These are phyloP conservation scores for Lippia alba DNA, from an alignment of 305 asterid species.

Conservation along the genomic window DNA sequence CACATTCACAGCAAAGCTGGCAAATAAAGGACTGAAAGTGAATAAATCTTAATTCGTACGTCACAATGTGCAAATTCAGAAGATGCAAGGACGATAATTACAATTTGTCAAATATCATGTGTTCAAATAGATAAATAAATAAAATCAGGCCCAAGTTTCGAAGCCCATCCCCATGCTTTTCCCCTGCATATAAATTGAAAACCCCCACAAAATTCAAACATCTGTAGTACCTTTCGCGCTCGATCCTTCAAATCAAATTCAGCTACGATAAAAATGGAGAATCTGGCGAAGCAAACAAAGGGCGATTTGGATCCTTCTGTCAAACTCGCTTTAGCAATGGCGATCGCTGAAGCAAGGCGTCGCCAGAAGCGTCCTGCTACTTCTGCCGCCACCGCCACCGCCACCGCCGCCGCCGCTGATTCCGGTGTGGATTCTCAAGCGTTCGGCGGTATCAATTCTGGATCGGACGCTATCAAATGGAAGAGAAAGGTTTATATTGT, in stretches of 20 bases:
- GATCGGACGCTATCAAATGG: slow-evolving; percentile 69
- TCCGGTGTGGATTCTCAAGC: slow-evolving; percentile 34
- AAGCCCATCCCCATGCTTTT: slow-evolving; percentile 10
- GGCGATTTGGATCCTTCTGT: slow-evolving; percentile 46
- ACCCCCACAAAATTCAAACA: slow-evolving; percentile 26
- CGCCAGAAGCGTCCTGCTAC: slow-evolving; percentile 42
- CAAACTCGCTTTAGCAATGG: slow-evolving; percentile 75
- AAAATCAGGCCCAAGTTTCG: slow-evolving; percentile 11
- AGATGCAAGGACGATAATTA: too few species aligned
- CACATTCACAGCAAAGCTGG: too few species aligned
- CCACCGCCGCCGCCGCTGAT: slow-evolving; percentile 17
- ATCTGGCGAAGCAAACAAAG: slow-evolving; percentile 29
- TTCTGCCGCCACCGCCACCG: slow-evolving; percentile 22
- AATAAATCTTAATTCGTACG: too few species aligned
- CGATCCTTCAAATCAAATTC: slow-evolving; percentile 1
- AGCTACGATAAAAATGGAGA: slow-evolving; percentile 30
- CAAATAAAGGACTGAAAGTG: too few species aligned
- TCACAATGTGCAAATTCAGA: too few species aligned
- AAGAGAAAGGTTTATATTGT: slow-evolving; percentile 58
- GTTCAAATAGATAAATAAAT: too few species aligned
- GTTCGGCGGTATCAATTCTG: slow-evolving; percentile 29
- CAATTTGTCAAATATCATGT: too few species aligned
- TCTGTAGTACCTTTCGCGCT: slow-evolving; percentile 34
- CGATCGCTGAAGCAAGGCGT: slow-evolving; percentile 63
- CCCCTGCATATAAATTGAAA: slow-evolving; percentile 12